These are phyloP conservation scores for Clausena lansium DNA, from an alignment of 345 rosid genomes.

Conservation along the genomic window DNA sequence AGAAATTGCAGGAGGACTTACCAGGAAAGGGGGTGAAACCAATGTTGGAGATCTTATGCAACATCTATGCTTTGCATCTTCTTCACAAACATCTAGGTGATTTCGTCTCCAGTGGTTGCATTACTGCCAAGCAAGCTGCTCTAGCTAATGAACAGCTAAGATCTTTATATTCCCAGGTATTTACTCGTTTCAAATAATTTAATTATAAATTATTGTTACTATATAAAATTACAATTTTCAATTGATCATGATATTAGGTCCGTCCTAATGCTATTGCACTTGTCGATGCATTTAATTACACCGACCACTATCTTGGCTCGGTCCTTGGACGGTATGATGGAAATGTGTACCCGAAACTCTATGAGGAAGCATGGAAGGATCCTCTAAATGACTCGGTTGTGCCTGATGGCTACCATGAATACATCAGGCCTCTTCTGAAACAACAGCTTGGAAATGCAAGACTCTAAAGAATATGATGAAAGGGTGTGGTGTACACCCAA, in stretches of 20 bases:
- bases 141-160: slow-evolving; percentile 83
- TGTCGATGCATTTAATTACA: slow-evolving; percentile 89
- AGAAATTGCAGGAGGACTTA: slow-evolving; percentile 79
- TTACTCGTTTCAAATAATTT: not conserved
- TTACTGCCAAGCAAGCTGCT: slow-evolving; percentile 82
- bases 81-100: slow-evolving; percentile 87
- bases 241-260: slow-evolving; percentile 32
- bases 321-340: slow-evolving; percentile 89
- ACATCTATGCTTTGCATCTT: slow-evolving; percentile 69
- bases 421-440: slow-evolving; percentile 73
- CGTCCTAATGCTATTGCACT: slow-evolving; percentile 94
- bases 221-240: not conserved
- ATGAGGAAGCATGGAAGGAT: slow-evolving; percentile 94
- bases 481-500: not conserved
- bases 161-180: slow-evolving; percentile 69
- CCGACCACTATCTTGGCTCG: slow-evolving; percentile 82
- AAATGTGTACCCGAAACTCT: slow-evolving; percentile 80
- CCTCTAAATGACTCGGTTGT: slow-evolving; percentile 91
- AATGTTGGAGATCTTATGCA: slow-evolving; percentile 66
- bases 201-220: not conserved
- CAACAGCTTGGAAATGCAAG: slow-evolving; percentile 86
- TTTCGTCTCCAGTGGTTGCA: slow-evolving; percentile 69
- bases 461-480: slow-evolving; percentile 39
- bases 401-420: slow-evolving; percentile 92
- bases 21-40: slow-evolving; percentile 82